Percentiles rank a stretch among this genome's conserved stretches.
Conservation (phyloP, 2,329 filamentous ascomycete genomes). For the Fusarium oxysporum region DNA sequence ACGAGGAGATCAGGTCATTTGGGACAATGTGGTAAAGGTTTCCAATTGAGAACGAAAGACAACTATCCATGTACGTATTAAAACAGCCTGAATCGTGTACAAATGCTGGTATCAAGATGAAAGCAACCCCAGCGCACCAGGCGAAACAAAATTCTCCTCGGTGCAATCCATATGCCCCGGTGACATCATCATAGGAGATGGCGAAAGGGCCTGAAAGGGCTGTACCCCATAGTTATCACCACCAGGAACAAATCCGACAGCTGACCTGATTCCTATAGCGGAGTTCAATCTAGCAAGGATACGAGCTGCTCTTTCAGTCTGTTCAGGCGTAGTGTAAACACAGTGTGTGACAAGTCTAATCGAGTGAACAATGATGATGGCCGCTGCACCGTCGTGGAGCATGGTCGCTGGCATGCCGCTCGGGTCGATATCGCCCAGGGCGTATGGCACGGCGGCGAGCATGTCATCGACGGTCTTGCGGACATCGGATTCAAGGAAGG, state of each 20-base stretch:
- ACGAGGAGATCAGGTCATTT: background rate
- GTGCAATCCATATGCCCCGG: background rate
- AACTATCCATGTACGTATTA: background rate
- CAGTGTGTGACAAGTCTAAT: conserved; percentile 49
- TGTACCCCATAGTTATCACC: background rate
- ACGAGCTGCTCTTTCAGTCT: conserved; percentile 34
- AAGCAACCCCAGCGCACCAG: background rate
- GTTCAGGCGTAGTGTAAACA: conserved; percentile 42
- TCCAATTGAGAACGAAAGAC: background rate
- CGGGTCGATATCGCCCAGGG: conserved; percentile 46
- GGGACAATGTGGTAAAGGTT: background rate
- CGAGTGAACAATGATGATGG: conserved; percentile 48
- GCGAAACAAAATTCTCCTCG: background rate
- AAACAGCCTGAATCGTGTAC: background rate
- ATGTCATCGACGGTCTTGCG: conserved; percentile 48
- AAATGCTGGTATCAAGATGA: conserved; percentile 11
- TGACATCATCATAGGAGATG: background rate
- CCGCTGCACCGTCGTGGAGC: conserved; percentile 48
- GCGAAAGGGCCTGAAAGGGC: background rate
- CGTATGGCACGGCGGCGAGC: conserved; percentile 47
- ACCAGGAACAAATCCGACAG: conserved; percentile 25
- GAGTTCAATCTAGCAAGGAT: conserved; percentile 46
- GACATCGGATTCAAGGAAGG: conserved; percentile 42
- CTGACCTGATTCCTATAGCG: conserved; percentile 47
- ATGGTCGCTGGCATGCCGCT: conserved; percentile 38